Evolutionary conservation across 257 asterid species (phyloP), one percentile per base, ranked within the genome.

Genomic region (Verbascum thapsus): DNA sequence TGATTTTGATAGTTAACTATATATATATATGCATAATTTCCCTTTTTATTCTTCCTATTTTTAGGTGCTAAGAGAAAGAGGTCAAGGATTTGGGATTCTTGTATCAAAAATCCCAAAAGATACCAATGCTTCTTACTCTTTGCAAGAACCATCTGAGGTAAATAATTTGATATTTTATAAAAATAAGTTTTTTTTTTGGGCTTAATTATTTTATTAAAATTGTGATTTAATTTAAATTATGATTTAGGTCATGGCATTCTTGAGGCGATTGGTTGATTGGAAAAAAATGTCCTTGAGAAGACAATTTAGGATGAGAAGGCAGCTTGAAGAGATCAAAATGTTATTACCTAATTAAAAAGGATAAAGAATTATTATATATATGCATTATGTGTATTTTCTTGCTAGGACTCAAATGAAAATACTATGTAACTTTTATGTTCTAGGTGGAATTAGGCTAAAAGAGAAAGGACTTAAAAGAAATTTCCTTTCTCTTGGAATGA

Each of bases 111-210:
- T 72, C 58, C 94, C 96, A 6, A 92, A 80, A 58, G 97, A 89
- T 45, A 89, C 96, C 3, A 80, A 75, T 44, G 97, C 99, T 12
- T 81, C 95, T 11, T 89, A 89, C 67, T 85, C 95, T 12, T 73
- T 92, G 60, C 95, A 82, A 76, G 97, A 89, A 64, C 99, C 99
- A 44, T 63, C 95, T 1, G 97, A 92, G 95, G 98, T 80, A 58
- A 67, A 64, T 23, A 7, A 1, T 47, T 7, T 35, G 0, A 55
- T 11, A 12, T n/a, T 12, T 10, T 5, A 15, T 17, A 60, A 8
- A 10, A 30, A 10, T 30, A 7, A n/a, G n/a, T 18, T 13, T 37
- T 26, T 16, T 42, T 22, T 9, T 20, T 10, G 39, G 19, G 13
- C 17, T 11, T 22, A 8, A 37, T 51, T 38, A 10, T 26, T n/a